Evolutionary conservation across 1,284 basidiomycete genomes (phyloP).

Genomic region (Ceratobasidium sp.): DNA sequence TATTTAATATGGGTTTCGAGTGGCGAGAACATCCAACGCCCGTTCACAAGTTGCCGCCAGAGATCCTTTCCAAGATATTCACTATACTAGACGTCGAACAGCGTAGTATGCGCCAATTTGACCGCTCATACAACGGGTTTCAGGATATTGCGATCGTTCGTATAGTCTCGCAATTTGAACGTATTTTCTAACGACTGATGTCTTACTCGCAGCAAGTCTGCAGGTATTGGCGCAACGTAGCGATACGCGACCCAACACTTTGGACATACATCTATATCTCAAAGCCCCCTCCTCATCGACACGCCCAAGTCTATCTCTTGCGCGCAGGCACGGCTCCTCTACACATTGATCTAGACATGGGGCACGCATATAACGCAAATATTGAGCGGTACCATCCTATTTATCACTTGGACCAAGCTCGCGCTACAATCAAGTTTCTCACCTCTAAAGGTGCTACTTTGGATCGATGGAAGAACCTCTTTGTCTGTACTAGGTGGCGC

Average conservation of each 20-base stretch:
- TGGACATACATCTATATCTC: constrained; percentile 15
- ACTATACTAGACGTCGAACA: background rate
- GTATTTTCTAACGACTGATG: background rate
- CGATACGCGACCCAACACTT: background rate
- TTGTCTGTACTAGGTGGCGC: background rate
- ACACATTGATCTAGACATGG: background rate
- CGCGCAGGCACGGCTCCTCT: background rate
- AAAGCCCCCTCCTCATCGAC: too few species aligned
- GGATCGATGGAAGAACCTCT: background rate
- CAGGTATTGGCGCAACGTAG: background rate
- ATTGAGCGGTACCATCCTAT: background rate
- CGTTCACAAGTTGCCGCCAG: background rate
- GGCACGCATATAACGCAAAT: background rate
- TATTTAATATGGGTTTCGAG: too few species aligned
- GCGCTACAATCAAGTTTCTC: background rate
- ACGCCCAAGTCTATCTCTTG: too few species aligned
- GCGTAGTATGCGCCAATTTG: background rate
- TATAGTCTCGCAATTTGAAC: background rate
- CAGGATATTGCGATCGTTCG: background rate
- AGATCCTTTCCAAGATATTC: background rate
- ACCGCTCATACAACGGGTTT: background rate
- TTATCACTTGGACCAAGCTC: background rate
- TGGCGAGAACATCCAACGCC: too few species aligned
- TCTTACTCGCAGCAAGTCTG: constrained; percentile 22
- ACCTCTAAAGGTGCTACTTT: background rate